Evolutionary conservation across 352 stramenopile species (phyloP).

Genomic region (Phytopythium mirpurense): DNA sequence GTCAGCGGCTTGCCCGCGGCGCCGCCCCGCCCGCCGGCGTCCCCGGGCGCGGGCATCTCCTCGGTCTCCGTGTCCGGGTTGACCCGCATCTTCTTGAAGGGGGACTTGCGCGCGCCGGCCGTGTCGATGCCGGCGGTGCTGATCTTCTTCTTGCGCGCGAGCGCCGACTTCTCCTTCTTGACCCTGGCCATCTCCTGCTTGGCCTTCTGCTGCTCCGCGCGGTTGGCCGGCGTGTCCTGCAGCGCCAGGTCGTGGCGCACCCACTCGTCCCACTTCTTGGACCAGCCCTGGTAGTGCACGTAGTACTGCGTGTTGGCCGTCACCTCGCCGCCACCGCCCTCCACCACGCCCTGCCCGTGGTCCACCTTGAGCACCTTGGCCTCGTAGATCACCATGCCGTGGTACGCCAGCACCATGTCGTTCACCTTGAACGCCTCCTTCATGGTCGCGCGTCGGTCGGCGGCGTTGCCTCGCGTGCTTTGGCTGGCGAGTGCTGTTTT

Average conservation of each 20-base stretch:
- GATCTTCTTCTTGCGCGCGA: constrained; percentile 57
- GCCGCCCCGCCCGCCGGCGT: constrained; percentile 8
- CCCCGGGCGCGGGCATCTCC: constrained; percentile 28
- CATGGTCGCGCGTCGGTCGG: neutral
- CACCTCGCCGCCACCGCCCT: constrained; percentile 17
- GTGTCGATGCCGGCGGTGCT: constrained; percentile 53
- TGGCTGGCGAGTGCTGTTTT: neutral
- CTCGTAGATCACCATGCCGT: constrained; percentile 84
- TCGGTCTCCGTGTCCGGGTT: constrained; percentile 65
- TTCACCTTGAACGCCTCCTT: constrained; percentile 39
- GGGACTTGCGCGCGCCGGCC: constrained; percentile 42
- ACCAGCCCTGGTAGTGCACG: constrained; percentile 89
- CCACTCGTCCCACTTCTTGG: constrained; percentile 92
- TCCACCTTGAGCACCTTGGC: constrained; percentile 83
- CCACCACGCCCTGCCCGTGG: constrained; percentile 51
- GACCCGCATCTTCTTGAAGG: constrained; percentile 75
- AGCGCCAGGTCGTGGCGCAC: constrained; percentile 65
- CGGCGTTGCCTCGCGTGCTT: neutral
- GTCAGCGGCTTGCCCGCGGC: constrained; percentile 37
- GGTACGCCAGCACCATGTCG: constrained; percentile 69
- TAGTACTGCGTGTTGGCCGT: constrained; percentile 68
- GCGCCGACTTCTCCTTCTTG: constrained; percentile 56
- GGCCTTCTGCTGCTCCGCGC: constrained; percentile 45
- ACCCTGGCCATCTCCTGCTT: constrained; percentile 35
- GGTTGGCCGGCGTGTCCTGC: constrained; percentile 57